These are phyloP conservation scores for Helianthus tuberosus DNA, from an alignment of 129 eudicot species.

Conservation along the genomic window DNA sequence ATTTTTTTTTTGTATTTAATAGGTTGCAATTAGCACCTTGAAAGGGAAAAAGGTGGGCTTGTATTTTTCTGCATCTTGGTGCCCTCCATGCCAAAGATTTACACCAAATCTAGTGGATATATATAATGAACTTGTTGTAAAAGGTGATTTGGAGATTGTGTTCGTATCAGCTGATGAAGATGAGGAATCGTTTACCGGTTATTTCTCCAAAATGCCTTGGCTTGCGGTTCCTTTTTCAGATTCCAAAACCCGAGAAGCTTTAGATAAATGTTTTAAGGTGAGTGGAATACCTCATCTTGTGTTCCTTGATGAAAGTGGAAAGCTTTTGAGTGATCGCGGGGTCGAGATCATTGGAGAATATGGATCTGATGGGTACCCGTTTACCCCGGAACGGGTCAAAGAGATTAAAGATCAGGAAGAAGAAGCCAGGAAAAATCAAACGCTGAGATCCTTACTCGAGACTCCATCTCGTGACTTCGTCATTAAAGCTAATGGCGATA, in stretches of 20 bases:
- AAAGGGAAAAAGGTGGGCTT: constrained; percentile 67
- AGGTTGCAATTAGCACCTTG: constrained; percentile 55
- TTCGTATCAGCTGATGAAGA: constrained; percentile 72
- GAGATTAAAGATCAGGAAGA: constrained; percentile 61
- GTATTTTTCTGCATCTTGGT: constrained; percentile 94
- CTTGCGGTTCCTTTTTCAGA: constrained; percentile 84
- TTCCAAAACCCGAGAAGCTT: constrained; percentile 40
- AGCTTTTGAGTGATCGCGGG: constrained; percentile 48
- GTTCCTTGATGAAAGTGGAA: constrained; percentile 55
- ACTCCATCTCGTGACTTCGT: constrained; percentile 54
- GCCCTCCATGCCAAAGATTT: constrained; percentile 75
- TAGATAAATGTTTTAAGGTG: constrained; percentile 53
- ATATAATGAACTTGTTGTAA: constrained; percentile 54
- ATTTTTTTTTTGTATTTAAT: constrained; percentile 11
- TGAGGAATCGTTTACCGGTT: constrained; percentile 56
- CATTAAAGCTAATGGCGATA: constrained; percentile 48
- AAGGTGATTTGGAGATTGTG: constrained; percentile 61
- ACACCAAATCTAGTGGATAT: constrained; percentile 73
- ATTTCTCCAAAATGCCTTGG: constrained; percentile 90
- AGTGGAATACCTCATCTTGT: constrained; percentile 78
- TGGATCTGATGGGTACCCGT: constrained; percentile 79
- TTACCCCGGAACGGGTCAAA: constrained; percentile 49
- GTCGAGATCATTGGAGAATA: constrained; percentile 49
- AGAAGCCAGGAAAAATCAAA: constrained; percentile 61
- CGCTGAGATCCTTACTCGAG: constrained; percentile 47